Percentiles rank a stretch among this genome's conserved stretches.
These are phyloP conservation scores for Trichosanthes truncata DNA, from an alignment of 306 rosid genomes.

Conservation along the genomic window DNA sequence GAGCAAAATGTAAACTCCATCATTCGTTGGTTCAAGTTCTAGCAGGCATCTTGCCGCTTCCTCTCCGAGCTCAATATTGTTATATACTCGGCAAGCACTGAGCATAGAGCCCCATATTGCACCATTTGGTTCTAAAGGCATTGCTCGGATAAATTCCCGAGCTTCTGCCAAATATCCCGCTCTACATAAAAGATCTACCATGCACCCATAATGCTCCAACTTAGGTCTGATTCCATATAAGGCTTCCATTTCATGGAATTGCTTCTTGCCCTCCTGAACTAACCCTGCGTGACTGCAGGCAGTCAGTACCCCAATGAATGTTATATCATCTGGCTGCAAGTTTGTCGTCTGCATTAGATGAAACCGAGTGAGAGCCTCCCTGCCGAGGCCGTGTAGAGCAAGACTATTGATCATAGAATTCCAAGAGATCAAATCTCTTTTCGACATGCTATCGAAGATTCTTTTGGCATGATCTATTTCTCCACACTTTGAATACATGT, in stretches of 20 bases:
- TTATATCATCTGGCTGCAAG: constrained; percentile 20
- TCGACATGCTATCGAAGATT: constrained; percentile 9
- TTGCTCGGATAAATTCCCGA: constrained; percentile 5
- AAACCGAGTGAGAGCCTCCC: constrained; percentile 10
- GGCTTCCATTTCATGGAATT: constrained; percentile 9
- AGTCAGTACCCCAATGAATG: constrained; percentile 21
- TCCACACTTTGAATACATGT: constrained; percentile 24
- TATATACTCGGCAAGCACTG: constrained; percentile 7
- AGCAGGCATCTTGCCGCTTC: constrained; percentile 8
- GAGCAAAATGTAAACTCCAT: constrained; percentile 12
- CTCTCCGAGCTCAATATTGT: constrained; percentile 4
- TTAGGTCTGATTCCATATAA: constrained; percentile 8
- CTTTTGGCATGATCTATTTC: constrained; percentile 6
- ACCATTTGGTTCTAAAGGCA: constrained; percentile 16
- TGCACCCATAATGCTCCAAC: constrained; percentile 15
- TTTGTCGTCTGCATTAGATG: neutral
- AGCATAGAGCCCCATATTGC: constrained; percentile 19
- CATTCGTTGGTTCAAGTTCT: constrained; percentile 9
- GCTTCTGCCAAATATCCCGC: constrained; percentile 9
- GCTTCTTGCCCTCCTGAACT: constrained; percentile 3
- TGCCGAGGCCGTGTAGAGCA: constrained; percentile 16
- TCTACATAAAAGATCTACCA: constrained; percentile 15
- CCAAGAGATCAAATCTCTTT: constrained; percentile 17
- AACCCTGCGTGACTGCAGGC: constrained; percentile 22
- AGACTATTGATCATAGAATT: constrained; percentile 17